Evolutionary conservation across 164 flowering plant species (phyloP).

Genomic region (Amborella trichopoda): DNA sequence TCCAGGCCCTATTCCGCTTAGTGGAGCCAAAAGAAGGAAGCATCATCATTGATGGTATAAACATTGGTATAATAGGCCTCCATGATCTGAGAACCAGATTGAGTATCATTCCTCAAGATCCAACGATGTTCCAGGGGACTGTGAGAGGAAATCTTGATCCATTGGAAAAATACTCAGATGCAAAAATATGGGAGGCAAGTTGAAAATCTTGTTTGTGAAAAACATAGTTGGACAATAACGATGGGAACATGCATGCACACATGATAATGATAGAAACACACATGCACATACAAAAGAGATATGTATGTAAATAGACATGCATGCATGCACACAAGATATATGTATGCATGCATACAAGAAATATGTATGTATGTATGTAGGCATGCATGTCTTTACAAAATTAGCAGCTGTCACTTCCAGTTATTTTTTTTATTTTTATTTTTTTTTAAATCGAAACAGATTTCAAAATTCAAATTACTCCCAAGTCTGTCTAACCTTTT

Average conservation of each 20-base stretch:
- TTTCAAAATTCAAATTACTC: too few species aligned
- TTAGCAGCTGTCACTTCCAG: too few species aligned
- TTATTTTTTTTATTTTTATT: too few species aligned
- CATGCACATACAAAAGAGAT: too few species aligned
- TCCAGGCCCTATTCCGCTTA: slow-evolving; percentile 60
- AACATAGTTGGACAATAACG: background rate
- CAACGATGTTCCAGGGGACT: slow-evolving; percentile 85
- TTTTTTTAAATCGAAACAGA: too few species aligned
- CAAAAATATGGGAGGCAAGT: slow-evolving; percentile 73
- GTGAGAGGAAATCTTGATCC: slow-evolving; percentile 90
- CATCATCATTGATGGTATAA: slow-evolving; percentile 65
- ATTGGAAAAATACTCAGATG: slow-evolving; percentile 47
- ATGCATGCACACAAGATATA: too few species aligned
- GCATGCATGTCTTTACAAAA: too few species aligned
- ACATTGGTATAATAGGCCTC: slow-evolving; percentile 69
- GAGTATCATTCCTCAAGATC: slow-evolving; percentile 93
- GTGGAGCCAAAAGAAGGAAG: slow-evolving; percentile 77
- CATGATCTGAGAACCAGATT: slow-evolving; percentile 83
- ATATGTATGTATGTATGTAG: too few species aligned
- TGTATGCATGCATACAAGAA: too few species aligned
- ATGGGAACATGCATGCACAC: slow-evolving; percentile 1
- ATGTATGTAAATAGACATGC: too few species aligned
- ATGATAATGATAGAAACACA: too few species aligned
- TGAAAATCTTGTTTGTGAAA: background rate
- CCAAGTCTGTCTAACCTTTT: too few species aligned